Evolutionary conservation across 306 rosid species (phyloP).

Genomic region (Lagenaria siceraria): DNA sequence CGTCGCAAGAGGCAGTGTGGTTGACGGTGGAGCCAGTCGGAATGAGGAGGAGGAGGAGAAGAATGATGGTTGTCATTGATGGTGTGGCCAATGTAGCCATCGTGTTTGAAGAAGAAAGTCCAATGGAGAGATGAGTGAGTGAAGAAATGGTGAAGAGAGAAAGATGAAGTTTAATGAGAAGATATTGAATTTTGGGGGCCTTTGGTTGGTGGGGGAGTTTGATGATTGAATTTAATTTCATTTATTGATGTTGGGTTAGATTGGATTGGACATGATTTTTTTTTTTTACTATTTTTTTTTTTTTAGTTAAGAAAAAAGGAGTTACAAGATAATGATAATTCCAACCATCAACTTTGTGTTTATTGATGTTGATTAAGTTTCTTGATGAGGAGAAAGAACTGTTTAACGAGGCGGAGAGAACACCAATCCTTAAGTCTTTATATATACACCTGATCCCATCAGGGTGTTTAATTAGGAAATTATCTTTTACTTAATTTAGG

Average conservation of each 20-base stretch:
- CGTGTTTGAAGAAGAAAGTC: not conserved
- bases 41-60: not conserved
- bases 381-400: too few species aligned
- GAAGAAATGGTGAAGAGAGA: not conserved
- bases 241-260: not conserved
- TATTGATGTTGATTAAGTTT: not conserved
- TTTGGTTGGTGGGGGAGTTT: not conserved
- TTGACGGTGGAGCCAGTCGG: not conserved
- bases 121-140: not conserved
- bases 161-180: not conserved
- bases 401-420: too few species aligned
- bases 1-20: not conserved
- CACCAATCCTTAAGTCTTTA: too few species aligned
- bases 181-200: not conserved
- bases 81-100: not conserved
- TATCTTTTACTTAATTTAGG: too few species aligned
- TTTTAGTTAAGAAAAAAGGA: not conserved
- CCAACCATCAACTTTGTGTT: too few species aligned
- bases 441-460: too few species aligned
- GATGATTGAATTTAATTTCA: not conserved
- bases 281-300: not conserved
- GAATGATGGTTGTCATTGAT: not conserved
- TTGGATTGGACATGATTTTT: not conserved
- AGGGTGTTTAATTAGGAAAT: too few species aligned
- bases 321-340: not conserved